Conservation (phyloP, 2,329 filamentous ascomycete genomes). For the Claviceps quebecensis region DNA sequence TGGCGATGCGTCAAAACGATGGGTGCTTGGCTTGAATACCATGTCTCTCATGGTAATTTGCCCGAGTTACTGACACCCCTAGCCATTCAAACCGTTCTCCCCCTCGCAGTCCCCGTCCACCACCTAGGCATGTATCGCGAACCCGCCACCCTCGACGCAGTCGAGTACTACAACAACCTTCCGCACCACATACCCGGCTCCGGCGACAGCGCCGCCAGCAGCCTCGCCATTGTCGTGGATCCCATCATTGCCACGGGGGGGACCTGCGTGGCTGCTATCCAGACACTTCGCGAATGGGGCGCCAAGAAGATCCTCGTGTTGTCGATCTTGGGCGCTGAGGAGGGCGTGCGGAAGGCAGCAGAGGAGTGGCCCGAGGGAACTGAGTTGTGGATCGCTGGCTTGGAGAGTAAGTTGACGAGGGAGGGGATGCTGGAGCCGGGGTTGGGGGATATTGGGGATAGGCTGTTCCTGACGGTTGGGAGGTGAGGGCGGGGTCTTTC, state of each 20-base stretch:
- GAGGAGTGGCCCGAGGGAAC: conserved; percentile 64
- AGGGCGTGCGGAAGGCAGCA: conserved; percentile 59
- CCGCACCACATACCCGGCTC: conserved; percentile 49
- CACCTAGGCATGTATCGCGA: conserved; percentile 93
- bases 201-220: conserved; percentile 22
- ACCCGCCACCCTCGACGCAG: conserved; percentile 69
- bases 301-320: conserved; percentile 69
- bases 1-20: too few species aligned
- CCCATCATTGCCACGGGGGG: conserved; percentile 90
- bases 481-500: conserved; percentile 2
- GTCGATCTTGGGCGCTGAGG: conserved; percentile 56
- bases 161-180: conserved; percentile 97
- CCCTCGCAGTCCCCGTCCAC: conserved; percentile 66
- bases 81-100: conserved; percentile 75
- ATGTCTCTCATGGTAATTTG: too few species aligned
- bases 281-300: conserved; percentile 82
- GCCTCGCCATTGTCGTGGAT: conserved; percentile 72
- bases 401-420: conserved; percentile 62
- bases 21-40: too few species aligned
- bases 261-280: conserved; percentile 78
- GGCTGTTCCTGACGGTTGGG: conserved; percentile 61
- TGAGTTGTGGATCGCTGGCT: conserved; percentile 68
- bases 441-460: conserved; percentile 78
- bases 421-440: conserved; percentile 85
- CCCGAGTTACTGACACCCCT: background rate